Evolutionary conservation across 768 basidiomycete genomes (phyloP).

Genomic region (Fistulinella prunicolor): DNA sequence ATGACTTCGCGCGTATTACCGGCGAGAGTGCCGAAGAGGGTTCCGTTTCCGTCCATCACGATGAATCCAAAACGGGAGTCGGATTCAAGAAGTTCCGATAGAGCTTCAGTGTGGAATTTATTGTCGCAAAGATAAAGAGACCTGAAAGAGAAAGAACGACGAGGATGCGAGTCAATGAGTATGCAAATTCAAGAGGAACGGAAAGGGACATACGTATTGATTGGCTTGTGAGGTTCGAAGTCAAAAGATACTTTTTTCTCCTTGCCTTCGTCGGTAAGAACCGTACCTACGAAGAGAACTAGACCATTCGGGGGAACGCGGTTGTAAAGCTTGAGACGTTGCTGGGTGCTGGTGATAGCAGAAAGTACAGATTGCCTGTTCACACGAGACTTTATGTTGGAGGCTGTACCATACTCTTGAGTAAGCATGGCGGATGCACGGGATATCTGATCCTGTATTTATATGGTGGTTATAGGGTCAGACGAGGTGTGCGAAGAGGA

Average conservation of each 20-base stretch:
- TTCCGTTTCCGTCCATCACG: constrained; percentile 99
- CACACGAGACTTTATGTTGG: constrained; percentile 99
- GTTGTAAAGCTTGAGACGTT: constrained; percentile 94
- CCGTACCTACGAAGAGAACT: constrained; percentile 96
- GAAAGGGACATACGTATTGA: constrained; percentile 78
- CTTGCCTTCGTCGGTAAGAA: constrained; percentile 97
- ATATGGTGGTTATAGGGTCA: constrained; percentile 1
- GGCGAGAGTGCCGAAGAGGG: constrained; percentile 91
- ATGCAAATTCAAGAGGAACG: not conserved
- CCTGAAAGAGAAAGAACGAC: constrained; percentile 37
- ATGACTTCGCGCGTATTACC: constrained; percentile 97
- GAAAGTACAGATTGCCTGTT: constrained; percentile 97
- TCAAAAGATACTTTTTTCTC: constrained; percentile 99
- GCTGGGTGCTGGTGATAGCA: constrained; percentile 97
- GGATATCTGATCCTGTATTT: constrained; percentile 82
- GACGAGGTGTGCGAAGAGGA: constrained; percentile 3
- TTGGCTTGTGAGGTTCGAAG: constrained; percentile 98
- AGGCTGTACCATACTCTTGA: constrained; percentile 98
- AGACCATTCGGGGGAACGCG: constrained; percentile 96
- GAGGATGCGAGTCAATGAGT: not conserved
- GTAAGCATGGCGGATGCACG: constrained; percentile 94
- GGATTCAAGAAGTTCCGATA: constrained; percentile 94
- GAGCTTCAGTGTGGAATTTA: constrained; percentile 98
- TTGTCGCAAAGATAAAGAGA: constrained; percentile 99
- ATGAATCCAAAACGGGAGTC: constrained; percentile 99